A percentile compares a stretch with the other conserved stretches of the same genome.
Evolutionary conservation across 2,329 filamentous ascomycete genomes (phyloP).

Genomic region (Lecanoromycetidae sp.): DNA sequence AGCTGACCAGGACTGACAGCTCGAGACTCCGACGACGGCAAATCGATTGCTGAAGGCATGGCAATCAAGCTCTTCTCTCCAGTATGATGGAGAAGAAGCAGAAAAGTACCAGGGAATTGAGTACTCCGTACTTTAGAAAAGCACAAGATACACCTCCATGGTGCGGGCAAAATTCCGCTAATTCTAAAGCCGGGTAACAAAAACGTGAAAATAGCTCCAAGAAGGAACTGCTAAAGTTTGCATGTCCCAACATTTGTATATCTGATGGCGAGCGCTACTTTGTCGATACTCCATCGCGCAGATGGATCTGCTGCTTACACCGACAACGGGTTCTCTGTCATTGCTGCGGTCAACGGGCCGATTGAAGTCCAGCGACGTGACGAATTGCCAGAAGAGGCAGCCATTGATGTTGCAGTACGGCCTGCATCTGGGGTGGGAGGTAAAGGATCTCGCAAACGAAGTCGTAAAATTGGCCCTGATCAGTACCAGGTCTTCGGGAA

Average conservation of each 20-base stretch:
- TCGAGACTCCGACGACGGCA: neutral
- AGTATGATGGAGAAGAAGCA: neutral
- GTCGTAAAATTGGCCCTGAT: neutral
- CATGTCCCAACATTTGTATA: neutral
- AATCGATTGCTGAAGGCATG: slow-evolving; percentile 11
- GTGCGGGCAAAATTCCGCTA: too few species aligned
- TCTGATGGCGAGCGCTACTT: slow-evolving; percentile 1
- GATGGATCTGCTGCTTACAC: slow-evolving; percentile 73
- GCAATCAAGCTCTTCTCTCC: neutral
- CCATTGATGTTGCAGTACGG: slow-evolving; percentile 79
- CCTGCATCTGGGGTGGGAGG: slow-evolving; percentile 76
- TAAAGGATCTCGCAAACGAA: slow-evolving; percentile 47
- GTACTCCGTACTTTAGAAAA: too few species aligned
- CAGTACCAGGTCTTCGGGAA: slow-evolving; percentile 28
- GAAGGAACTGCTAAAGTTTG: neutral
- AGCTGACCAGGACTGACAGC: neutral
- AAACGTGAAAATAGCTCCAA: neutral
- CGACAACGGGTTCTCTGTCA: slow-evolving; percentile 63
- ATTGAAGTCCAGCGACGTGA: slow-evolving; percentile 81
- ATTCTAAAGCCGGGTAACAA: slow-evolving; percentile 5
- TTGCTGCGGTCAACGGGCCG: slow-evolving; percentile 82
- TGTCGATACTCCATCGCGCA: slow-evolving; percentile 46
- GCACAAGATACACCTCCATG: too few species aligned
- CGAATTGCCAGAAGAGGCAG: slow-evolving; percentile 81
- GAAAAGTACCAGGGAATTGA: too few species aligned